A percentile compares a stretch with the other conserved stretches of the same genome.
phyloP scores from a whole-genome alignment of 305 asterid species.

The Fraxinus greggii region DNA sequence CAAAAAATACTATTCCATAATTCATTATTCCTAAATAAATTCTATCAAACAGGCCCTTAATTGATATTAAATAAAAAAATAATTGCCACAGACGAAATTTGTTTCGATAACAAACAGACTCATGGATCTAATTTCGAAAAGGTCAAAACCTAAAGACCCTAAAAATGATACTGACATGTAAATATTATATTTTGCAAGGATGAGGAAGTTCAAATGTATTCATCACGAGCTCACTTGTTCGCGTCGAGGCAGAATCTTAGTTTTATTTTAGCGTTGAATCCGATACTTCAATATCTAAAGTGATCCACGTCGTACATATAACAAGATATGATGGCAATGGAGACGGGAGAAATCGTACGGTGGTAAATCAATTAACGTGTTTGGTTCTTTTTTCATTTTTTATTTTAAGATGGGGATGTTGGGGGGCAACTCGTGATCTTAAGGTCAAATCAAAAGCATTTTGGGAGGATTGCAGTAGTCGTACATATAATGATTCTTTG shows the following conservation, averaged over 20 bases:
- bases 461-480: constrained; percentile 45
- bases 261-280: not conserved
- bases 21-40: too few relatives aligned
- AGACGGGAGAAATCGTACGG: constrained; percentile 17
- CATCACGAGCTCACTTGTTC: not conserved
- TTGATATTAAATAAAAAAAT: not conserved
- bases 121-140: not conserved
- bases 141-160: not conserved
- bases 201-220: not conserved
- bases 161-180: not conserved
- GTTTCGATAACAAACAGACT: not conserved
- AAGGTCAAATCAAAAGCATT: constrained; percentile 56
- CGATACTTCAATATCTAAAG: not conserved
- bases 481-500: constrained; percentile 36
- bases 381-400: not conserved
- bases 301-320: not conserved
- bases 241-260: not conserved
- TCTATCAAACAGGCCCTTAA: too few relatives aligned
- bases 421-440: constrained; percentile 69
- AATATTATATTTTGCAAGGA: not conserved
- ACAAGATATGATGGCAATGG: not conserved
- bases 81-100: not conserved
- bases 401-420: not conserved
- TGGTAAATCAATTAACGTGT: not conserved
- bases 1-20: too few relatives aligned